Percentiles rank a stretch among this genome's conserved stretches.
phyloP scores from a whole-genome alignment of 345 rosid genomes.

The Moricandia moricandioides region DNA sequence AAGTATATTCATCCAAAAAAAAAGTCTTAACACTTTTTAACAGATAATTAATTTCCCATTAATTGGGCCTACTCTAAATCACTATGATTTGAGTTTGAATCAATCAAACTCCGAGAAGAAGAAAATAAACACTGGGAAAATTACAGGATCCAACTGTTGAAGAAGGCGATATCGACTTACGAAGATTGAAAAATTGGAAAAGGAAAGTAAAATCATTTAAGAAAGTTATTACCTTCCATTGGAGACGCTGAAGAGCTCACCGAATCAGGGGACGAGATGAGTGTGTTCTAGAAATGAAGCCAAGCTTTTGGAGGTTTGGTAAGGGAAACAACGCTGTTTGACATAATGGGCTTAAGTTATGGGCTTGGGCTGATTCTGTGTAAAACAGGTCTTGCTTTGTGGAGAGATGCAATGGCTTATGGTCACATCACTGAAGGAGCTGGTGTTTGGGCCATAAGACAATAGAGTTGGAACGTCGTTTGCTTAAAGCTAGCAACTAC shows the following conservation, averaged over 20 bases:
- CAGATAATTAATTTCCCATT: neutral
- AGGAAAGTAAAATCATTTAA: neutral
- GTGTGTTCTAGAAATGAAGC: neutral
- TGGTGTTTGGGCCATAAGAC: no score
- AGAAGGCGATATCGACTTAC: neutral
- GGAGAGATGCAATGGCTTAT: no score
- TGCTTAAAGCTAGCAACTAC: no score
- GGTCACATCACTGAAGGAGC: no score
- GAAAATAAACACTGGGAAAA: neutral
- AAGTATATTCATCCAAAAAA: neutral
- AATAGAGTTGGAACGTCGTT: no score
- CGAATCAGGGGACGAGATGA: neutral
- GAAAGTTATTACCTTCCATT: conserved; percentile 26
- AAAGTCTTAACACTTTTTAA: neutral
- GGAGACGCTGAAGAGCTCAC: conserved; percentile 17
- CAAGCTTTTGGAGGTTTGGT: neutral
- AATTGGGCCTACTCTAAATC: neutral
- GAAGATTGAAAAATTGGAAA: neutral
- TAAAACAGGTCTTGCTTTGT: no score
- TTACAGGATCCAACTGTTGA: conserved; percentile 8
- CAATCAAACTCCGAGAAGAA: conserved; percentile 6
- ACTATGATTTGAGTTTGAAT: neutral
- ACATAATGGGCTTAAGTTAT: neutral
- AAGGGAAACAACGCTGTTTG: neutral
- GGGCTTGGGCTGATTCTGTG: conserved; percentile 25